Evolutionary conservation across 2,329 filamentous ascomycete genomes (phyloP).

Genomic region (Pyrenophora graminea): DNA sequence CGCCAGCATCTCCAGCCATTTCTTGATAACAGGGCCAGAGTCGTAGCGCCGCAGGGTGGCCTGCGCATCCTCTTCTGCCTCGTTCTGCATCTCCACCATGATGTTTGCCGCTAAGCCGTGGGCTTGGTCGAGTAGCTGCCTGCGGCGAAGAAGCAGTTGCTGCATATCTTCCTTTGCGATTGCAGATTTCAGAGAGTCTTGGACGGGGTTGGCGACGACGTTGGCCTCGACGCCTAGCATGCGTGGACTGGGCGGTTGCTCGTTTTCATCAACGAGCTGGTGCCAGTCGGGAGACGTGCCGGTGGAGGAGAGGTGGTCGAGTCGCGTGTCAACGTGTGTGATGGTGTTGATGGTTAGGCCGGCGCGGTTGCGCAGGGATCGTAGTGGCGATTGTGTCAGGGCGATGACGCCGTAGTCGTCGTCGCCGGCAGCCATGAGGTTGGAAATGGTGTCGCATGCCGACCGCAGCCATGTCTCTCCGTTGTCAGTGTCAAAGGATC

Average conservation of each 20-base stretch:
- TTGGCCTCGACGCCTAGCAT: constrained; percentile 23
- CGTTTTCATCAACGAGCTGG: constrained; percentile 38
- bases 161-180: constrained; percentile 27
- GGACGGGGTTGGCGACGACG: constrained; percentile 19
- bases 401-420: constrained; percentile 80
- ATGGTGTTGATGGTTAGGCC: constrained; percentile 53
- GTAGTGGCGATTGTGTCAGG: constrained; percentile 69
- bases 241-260: constrained; percentile 23
- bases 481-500: constrained; percentile 40
- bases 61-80: constrained; percentile 57
- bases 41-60: constrained; percentile 66
- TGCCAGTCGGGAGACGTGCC: constrained; percentile 49
- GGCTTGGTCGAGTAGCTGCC: constrained; percentile 18
- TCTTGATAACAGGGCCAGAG: constrained; percentile 69
- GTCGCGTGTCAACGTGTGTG: constrained; percentile 45
- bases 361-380: constrained; percentile 51
- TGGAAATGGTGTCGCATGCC: constrained; percentile 66
- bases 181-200: constrained; percentile 13
- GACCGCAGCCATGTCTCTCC: constrained; percentile 67
- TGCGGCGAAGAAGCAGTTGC: constrained; percentile 28
- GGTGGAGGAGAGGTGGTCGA: constrained; percentile 38
- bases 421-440: constrained; percentile 68
- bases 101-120: constrained; percentile 47
- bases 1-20: constrained; percentile 71
- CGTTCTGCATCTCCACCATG: constrained; percentile 52